phyloP scores from a whole-genome alignment of 257 asterid species.

The Misopates orontium region DNA sequence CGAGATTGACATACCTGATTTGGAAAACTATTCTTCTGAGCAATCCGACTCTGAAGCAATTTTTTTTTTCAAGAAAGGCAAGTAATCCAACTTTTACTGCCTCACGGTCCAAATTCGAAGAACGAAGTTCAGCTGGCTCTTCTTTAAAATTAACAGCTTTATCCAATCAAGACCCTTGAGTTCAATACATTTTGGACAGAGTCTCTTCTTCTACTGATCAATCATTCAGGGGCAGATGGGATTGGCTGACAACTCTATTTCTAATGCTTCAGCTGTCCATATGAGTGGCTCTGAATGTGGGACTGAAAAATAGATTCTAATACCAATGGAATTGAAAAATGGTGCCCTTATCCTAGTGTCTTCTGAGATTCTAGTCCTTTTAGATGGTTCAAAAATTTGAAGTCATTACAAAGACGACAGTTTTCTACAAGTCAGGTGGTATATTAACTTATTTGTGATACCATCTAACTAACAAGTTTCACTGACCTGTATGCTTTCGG shows the following conservation, averaged over 20 bases:
- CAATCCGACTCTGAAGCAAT: no score
- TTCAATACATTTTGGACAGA: slow-evolving; percentile 30
- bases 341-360: no score
- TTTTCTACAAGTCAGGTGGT: no score
- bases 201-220: slow-evolving; percentile 40
- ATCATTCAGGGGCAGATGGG: slow-evolving; percentile 39
- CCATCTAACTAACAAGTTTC: no score
- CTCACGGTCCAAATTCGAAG: slow-evolving; percentile 86
- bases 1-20: slow-evolving; percentile 31
- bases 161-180: slow-evolving; percentile 42
- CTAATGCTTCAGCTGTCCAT: slow-evolving; percentile 42
- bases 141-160: slow-evolving; percentile 43
- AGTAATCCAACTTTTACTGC: slow-evolving; percentile 86
- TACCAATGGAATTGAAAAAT: no score
- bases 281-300: slow-evolving; percentile 81
- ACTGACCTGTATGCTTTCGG: no score
- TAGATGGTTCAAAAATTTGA: no score
- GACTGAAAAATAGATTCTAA: no score
- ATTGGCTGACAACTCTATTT: slow-evolving; percentile 40
- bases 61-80: slow-evolving; percentile 53
- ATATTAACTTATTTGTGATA: no score
- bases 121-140: slow-evolving; percentile 48
- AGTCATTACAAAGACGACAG: no score
- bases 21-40: no score
- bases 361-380: no score